Evolutionary conservation across 2,329 filamentous ascomycete genomes (phyloP).

Genomic region (Rasamsonia emersonii): DNA sequence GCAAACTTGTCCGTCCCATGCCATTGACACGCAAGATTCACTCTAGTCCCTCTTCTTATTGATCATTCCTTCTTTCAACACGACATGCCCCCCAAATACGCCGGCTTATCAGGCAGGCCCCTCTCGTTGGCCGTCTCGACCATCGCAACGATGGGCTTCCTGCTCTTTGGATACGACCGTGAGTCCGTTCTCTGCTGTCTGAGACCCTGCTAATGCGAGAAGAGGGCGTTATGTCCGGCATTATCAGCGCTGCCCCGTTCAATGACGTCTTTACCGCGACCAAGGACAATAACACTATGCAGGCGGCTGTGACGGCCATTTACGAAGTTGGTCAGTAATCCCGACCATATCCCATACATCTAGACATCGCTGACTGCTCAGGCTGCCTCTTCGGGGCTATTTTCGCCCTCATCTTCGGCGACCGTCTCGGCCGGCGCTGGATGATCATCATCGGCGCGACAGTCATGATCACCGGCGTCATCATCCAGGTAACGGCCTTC

Average conservation of each 20-base stretch:
- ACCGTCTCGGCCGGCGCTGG: conserved; percentile 14
- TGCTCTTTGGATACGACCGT: conserved; percentile 53
- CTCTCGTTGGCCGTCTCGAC: conserved; percentile 51
- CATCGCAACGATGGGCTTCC: conserved; percentile 56
- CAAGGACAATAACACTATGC: conserved; percentile 33
- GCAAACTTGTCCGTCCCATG: too few relatives aligned
- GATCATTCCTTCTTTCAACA: not conserved
- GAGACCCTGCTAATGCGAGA: not conserved
- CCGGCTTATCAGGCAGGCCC: conserved; percentile 50
- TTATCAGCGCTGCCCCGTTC: conserved; percentile 26
- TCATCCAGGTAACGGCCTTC: conserved; percentile 6
- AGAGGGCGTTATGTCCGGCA: conserved; percentile 34
- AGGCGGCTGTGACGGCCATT: conserved; percentile 42
- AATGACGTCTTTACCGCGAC: conserved; percentile 26
- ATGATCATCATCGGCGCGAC: conserved; percentile 46
- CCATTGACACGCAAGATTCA: too few relatives aligned
- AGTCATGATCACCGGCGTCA: conserved; percentile 24
- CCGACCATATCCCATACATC: not conserved
- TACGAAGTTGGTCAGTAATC: conserved; percentile 35
- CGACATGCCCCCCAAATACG: conserved; percentile 46
- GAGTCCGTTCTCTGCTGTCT: conserved; percentile 12
- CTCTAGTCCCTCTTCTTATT: not conserved
- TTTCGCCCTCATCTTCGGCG: conserved; percentile 9
- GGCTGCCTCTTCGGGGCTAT: conserved; percentile 13
- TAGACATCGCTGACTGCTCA: not conserved